Base-by-base conservation (phyloP, 495 filamentous ascomycete genomes). In the Penicillium alfredii region DNA sequence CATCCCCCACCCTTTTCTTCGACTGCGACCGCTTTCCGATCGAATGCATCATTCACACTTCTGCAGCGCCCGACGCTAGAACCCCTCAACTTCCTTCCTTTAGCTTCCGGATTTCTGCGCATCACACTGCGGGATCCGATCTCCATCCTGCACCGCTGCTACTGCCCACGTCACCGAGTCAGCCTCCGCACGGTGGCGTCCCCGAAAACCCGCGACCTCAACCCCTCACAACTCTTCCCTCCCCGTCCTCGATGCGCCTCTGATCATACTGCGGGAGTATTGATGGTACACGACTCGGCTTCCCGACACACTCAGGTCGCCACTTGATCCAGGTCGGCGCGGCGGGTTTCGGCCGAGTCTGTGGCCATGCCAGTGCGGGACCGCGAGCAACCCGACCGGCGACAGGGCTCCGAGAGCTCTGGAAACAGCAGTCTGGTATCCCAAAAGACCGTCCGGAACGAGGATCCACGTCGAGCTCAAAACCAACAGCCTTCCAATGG, bases 341-440 rank as follows among this genome's bases (percentile, higher is more conserved):
- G 42, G 43, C 27, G 51, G 45, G 37, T 42, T 38, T 41, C 42
- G 33, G 31, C 16, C 24, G 33, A 45, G 24, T 45, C 41, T 28
- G 25, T 35, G 47, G 41, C 31, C 47, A 68, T 68, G 64, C 56
- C 60, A 21, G 55, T 49, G 43, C 57, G 46, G 12, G 60, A 58
- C 27, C 52, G 49, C 21, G 52, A 63, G 18, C 50, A 45, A 44
- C 30, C 55, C 17, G 56, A 61, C 41, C 55, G 53, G 18, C 58
- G 68, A 28, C 61, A 69, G 53, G 69, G 57, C 38, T 69, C 68
- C 7, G 66, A 56, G 35, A 67, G 63, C 56, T 63, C 67, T 17
- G 65, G 56, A 19, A 56, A 52, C 24, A 50, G 56, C 29, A 69
- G 66, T 45, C 66, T 54, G 41, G 44, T 57, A 17, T 66, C 68